phyloP scores from a whole-genome alignment of 345 rosid genomes.

The Capsella bursapastoris region DNA sequence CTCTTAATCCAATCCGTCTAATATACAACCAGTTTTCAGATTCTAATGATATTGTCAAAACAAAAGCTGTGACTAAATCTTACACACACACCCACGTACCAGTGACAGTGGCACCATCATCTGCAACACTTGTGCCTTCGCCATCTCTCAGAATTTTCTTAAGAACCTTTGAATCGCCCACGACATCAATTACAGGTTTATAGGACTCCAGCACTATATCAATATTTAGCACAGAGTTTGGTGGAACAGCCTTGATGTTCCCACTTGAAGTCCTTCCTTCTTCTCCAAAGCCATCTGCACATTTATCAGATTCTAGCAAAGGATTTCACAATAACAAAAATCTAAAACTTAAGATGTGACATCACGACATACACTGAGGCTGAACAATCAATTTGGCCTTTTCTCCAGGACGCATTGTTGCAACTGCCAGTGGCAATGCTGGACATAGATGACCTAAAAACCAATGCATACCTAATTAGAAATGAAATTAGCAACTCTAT shows the following conservation, averaged over 20 bases:
- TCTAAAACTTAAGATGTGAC: neutral
- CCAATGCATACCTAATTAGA: neutral
- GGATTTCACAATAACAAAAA: neutral
- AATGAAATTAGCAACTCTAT: neutral
- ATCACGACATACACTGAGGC: slow-evolving; percentile 9
- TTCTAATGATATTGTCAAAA: neutral
- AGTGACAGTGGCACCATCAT: neutral
- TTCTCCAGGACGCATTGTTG: slow-evolving; percentile 4
- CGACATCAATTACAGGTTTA: neutral
- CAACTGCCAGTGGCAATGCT: slow-evolving; percentile 2
- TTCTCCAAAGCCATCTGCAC: slow-evolving; percentile 12
- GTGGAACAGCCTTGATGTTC: slow-evolving; percentile 4
- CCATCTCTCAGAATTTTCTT: neutral
- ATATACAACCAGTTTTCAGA: neutral
- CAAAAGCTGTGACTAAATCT: neutral
- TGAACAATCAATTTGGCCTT: neutral
- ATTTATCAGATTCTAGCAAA: neutral
- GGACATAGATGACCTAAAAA: neutral
- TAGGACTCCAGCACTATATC: slow-evolving; percentile 6
- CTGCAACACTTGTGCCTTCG: slow-evolving; percentile 1
- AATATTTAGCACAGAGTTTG: neutral
- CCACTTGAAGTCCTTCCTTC: neutral
- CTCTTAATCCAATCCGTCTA: neutral
- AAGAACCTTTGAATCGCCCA: neutral
- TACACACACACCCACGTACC: neutral